Percentiles rank a stretch among this genome's conserved stretches.
These are phyloP conservation scores for Penicillium sclerotiorum DNA, from an alignment of 2,329 filamentous ascomycete species.

Conservation along the genomic window DNA sequence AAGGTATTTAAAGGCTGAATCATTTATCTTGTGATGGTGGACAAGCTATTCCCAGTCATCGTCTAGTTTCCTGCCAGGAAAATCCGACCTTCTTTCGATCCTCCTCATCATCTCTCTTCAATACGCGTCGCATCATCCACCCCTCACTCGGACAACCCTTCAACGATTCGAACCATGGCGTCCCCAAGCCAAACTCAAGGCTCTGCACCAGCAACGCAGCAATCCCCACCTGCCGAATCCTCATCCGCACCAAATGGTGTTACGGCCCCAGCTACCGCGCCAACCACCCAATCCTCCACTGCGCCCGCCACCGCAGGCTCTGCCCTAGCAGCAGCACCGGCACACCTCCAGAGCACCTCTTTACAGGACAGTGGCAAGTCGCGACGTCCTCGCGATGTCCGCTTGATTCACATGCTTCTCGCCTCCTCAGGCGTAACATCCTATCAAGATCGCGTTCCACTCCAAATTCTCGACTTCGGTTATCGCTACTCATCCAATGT, in stretches of 20 bases:
- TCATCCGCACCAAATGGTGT: conserved; percentile 29
- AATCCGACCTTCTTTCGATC: not conserved
- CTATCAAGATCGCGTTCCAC: conserved; percentile 56
- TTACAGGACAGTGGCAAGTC: conserved; percentile 51
- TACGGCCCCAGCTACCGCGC: conserved; percentile 21
- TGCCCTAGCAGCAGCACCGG: conserved; percentile 26
- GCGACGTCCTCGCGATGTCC: conserved; percentile 52
- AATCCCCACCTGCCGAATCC: conserved; percentile 49
- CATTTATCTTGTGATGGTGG: no score
- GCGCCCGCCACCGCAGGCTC: conserved; percentile 21
- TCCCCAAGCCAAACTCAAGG: conserved; percentile 38
- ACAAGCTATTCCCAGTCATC: no score
- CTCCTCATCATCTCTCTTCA: not conserved
- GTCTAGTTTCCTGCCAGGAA: no score
- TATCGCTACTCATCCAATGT: conserved; percentile 58
- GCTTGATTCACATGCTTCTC: conserved; percentile 55
- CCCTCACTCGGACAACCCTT: not conserved
- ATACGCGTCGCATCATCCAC: not conserved
- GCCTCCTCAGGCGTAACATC: conserved; percentile 52
- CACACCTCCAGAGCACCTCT: conserved; percentile 44
- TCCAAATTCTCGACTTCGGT: conserved; percentile 56
- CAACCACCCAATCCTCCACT: conserved; percentile 22
- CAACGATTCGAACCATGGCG: conserved; percentile 30
- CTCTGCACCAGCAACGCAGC: conserved; percentile 37
- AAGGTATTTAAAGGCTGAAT: no score